Base-by-base conservation (phyloP, 1,284 basidiomycete genomes). In the Polyporus tsugae region DNA sequence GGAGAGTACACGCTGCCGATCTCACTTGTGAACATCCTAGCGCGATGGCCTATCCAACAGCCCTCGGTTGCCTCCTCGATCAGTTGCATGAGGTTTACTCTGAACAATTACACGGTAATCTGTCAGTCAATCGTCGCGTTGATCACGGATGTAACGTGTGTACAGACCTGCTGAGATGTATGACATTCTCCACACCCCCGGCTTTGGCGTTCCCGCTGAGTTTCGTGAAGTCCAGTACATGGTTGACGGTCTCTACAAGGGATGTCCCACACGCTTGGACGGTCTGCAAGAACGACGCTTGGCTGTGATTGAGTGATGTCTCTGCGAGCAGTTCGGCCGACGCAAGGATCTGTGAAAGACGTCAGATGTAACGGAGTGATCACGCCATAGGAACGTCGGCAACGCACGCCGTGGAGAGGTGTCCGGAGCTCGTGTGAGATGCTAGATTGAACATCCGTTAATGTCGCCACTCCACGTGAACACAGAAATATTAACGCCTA, bases 21-120 rank as follows among this genome's bases (percentile, higher is more conserved):
- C 69, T 92, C 95, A 33, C 90, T 90, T 68, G 89, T 87, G 53
- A 87, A 87, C 64, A 89, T 89, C 44, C 95, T 87, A 3, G 96
- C 96, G 58, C 94, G 90, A 77, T 96, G 92, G 7, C 97, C 96
- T 60, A 98, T 94, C 94, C 94, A 98, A 74, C 95, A 97, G 33
- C 96, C 95, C 76, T 98, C 96, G 36, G 97, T 92, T 0, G 96
- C 96, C 76, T 97, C 95, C 81, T 98, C 96, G n/a, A 98, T 89
- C 11, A 99, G 86, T 77, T 93, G 91, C 81, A 95, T 91, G 69
- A 98, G 81, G 79, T 98, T 93, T 66, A 95, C 92, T 70, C 93
- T 95, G 70, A 5, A 53, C 22, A 29, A 22, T 10, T 1, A 29
- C 6, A 4, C 9, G 0, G 17, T 7, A 10, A 19, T 39, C 38